phyloP scores from a whole-genome alignment of 2,329 filamentous ascomycete species.

The Clarireedia paspali region DNA sequence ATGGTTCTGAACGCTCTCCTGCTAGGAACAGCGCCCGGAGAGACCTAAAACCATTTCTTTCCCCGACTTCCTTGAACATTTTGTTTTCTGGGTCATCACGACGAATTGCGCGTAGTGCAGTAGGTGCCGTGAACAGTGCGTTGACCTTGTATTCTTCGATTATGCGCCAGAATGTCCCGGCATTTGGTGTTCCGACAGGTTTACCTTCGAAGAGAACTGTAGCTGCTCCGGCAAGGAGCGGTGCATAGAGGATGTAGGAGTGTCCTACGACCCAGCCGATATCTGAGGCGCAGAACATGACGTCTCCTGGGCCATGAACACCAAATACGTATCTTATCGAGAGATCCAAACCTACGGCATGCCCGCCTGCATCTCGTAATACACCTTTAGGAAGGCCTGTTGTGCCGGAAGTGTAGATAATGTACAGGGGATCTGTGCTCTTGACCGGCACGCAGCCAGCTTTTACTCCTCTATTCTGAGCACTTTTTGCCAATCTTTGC shows the following conservation, averaged over 20 bases:
- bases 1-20: constrained; percentile 82
- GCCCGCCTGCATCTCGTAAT: constrained; percentile 72
- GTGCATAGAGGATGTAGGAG: constrained; percentile 83
- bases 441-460: constrained; percentile 71
- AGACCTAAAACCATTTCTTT: constrained; percentile 61
- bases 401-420: constrained; percentile 83
- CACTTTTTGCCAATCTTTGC: constrained; percentile 68
- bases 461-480: constrained; percentile 55
- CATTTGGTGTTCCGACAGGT: constrained; percentile 80
- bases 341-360: constrained; percentile 76
- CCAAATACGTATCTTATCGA: constrained; percentile 79
- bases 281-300: constrained; percentile 64
- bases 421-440: constrained; percentile 75
- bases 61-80: constrained; percentile 54
- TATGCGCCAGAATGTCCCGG: constrained; percentile 82
- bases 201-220: constrained; percentile 94
- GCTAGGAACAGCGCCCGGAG: constrained; percentile 76
- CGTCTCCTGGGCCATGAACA: constrained; percentile 75
- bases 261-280: constrained; percentile 90
- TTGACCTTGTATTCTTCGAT: constrained; percentile 81
- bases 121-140: constrained; percentile 79
- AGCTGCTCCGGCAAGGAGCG: constrained; percentile 75
- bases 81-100: constrained; percentile 74
- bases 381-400: constrained; percentile 81
- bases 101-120: constrained; percentile 76